Base-by-base conservation (phyloP, 2,329 filamentous ascomycete species). In the Myriosclerotinia curreyana region DNA sequence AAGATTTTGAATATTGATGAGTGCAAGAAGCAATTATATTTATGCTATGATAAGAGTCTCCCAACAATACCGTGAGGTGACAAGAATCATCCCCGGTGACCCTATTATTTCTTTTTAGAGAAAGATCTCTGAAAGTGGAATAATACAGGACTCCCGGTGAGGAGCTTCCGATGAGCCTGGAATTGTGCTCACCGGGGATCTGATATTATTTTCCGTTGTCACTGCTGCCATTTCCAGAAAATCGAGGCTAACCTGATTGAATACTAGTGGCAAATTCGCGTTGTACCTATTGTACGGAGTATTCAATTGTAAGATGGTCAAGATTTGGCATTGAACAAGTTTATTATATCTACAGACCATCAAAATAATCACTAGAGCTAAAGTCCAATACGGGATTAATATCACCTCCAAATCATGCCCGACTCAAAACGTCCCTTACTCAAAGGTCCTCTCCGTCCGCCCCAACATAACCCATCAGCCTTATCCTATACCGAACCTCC, bases 401-500 rank as follows among this genome's bases (percentile, higher is more conserved):
- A 12, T 48, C 25, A 17, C 1, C 14, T 28, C 9, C 8, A n/a
- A 20, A 59, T 49, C 25, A 59, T 59, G 55, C 49, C 42, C 9
- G 25, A 49, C 7, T 40, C 55, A 48, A 66, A 65, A 60, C 60
- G 60, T n/a, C 31, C 64, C 36, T 61, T 70, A 14, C 48, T 69
- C 51, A 68, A 68, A 62, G 65, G 68, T 8, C 60, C 65, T 38
- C 63, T 71, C 6, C 67, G 60, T 17, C 65, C 68, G 34, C 69
- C 70, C 4, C 52, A 51, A 55, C 34, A 36, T 5, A 58, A 66
- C 50, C 25, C 66, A 6, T 54, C n/a, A 15, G 46, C 38, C 15
- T 12, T 62, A n/a, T 71, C 68, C 6, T 69, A 70, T 34, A 68
- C 67, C 12, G 66, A 72, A 63, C 53, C 59, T 25, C 60, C 53